Base-by-base conservation (phyloP, 2,329 filamentous ascomycete species). In the Exophiala oligosperma region DNA sequence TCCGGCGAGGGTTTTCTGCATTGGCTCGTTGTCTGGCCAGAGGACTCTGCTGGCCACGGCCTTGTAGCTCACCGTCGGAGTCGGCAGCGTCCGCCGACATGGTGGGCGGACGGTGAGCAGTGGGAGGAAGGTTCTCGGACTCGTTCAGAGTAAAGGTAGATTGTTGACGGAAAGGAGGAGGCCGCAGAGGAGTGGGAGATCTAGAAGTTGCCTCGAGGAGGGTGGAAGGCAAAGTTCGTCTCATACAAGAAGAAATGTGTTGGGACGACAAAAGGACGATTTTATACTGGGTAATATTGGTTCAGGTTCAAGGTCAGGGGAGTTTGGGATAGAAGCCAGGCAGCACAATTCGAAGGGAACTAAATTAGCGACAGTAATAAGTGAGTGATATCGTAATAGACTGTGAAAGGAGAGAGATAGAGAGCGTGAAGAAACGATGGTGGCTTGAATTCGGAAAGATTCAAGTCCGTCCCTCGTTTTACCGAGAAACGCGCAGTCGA, bases 1-100 rank as follows among this genome's bases (percentile, higher is more conserved):
- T 65, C 49, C 58, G 64, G 49, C 57, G 65, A 51, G 62, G 71
- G 65, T 61, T 64, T 53, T 72, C 69, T 4, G 68, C 70, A 53
- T 71, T 69, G 37, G 71, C 72, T 60, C 78, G 72, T 67, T 80
- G 77, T 28, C 79, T 78, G 35, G 80, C 78, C 49, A 80, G 70
- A 61, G 78, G 73, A 26, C 76, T 74, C 66, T 79, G 77, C 64
- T 80, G 80, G 29, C 68, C 58, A 56, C 69, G 67, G 32, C 51
- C 57, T 4, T 67, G 59, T 12, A 69, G 57, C 56, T 72, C 69
- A 46, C 73, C 68, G 54, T 73, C 69, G 53, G 66, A 65, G 47
- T 70, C 56, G 35, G 59, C 63, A 32, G 58, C 59, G 49, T 69
- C 32, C 63, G 67, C 41, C 59, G 63, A 57, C 66, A 66, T 63